These are phyloP conservation scores for Aphanomyces euteiches DNA, from an alignment of 352 stramenopile genomes.

Conservation along the genomic window DNA sequence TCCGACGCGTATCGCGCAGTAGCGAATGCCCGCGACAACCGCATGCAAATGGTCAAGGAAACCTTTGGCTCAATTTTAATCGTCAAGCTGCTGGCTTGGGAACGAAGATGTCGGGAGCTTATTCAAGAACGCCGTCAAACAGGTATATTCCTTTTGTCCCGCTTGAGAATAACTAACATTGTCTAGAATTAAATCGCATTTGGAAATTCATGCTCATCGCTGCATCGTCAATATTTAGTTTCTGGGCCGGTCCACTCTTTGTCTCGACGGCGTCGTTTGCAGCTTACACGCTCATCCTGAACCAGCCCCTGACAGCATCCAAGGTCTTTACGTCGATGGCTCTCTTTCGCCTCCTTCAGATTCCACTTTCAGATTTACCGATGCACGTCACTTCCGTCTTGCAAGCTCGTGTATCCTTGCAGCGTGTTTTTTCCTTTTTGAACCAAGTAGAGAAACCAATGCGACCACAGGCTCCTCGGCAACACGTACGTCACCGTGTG, in stretches of 20 bases:
- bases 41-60: slow-evolving; percentile 48
- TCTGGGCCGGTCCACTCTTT: slow-evolving; percentile 33
- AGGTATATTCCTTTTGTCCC: background rate
- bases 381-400: slow-evolving; percentile 20
- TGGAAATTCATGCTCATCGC: slow-evolving; percentile 16
- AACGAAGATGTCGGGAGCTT: slow-evolving; percentile 75
- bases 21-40: slow-evolving; percentile 39
- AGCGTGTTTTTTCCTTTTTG: slow-evolving; percentile 30
- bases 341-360: slow-evolving; percentile 32
- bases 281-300: slow-evolving; percentile 28
- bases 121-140: slow-evolving; percentile 49
- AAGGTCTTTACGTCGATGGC: slow-evolving; percentile 34
- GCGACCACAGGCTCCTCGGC: background rate
- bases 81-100: slow-evolving; percentile 91
- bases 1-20: slow-evolving; percentile 26
- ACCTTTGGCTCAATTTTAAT: slow-evolving; percentile 69
- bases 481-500: background rate
- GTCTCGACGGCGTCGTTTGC: slow-evolving; percentile 33
- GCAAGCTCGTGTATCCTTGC: slow-evolving; percentile 30
- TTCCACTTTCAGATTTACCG: slow-evolving; percentile 31
- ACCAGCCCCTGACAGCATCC: slow-evolving; percentile 26
- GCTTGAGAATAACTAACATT: no score
- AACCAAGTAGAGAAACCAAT: background rate
- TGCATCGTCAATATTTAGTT: slow-evolving; percentile 19
- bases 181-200: slow-evolving; percentile 12